These are phyloP conservation scores for Crithidia brevicula DNA, from an alignment of 208 protist genomes.

Conservation along the genomic window DNA sequence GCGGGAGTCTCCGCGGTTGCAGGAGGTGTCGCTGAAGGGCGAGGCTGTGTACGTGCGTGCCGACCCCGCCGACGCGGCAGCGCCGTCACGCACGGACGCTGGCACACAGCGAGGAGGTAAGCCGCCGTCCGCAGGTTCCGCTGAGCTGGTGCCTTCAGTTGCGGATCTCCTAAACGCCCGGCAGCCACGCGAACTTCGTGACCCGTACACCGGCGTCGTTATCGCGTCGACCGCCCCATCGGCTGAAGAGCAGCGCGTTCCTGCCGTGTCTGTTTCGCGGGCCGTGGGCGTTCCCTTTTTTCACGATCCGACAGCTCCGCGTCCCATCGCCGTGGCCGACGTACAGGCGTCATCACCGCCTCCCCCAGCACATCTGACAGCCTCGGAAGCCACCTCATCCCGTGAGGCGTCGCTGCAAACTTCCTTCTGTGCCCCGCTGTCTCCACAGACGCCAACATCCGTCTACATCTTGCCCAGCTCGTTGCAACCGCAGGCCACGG, in stretches of 20 bases:
- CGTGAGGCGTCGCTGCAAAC: slow-evolving; percentile 6
- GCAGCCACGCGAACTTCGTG: slow-evolving; percentile 3
- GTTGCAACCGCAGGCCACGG: background rate
- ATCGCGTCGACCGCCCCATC: slow-evolving; percentile 6
- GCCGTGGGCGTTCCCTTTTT: slow-evolving; percentile 27
- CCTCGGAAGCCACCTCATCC: slow-evolving; percentile 1
- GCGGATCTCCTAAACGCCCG: background rate
- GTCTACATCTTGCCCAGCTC: slow-evolving; percentile 14
- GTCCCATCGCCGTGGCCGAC: slow-evolving; percentile 9
- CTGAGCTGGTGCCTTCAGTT: background rate
- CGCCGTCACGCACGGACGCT: background rate
- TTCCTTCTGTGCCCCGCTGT: background rate
- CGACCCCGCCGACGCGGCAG: background rate
- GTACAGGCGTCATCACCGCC: slow-evolving; percentile 6
- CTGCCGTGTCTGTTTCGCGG: slow-evolving; percentile 12
- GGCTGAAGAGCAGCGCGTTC: background rate
- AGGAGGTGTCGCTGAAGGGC: slow-evolving; percentile 16
- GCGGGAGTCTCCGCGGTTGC: slow-evolving; percentile 18
- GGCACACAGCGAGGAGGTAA: background rate
- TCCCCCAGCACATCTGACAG: background rate
- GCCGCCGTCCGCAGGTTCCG: background rate
- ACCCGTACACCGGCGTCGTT: slow-evolving; percentile 27
- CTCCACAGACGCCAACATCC: background rate
- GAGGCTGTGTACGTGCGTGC: slow-evolving; percentile 34
- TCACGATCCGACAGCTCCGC: slow-evolving; percentile 29